Percentiles rank a stretch among this genome's conserved stretches.
phyloP scores from a whole-genome alignment of 2,329 filamentous ascomycete species.

The Aspergillus terreus region DNA sequence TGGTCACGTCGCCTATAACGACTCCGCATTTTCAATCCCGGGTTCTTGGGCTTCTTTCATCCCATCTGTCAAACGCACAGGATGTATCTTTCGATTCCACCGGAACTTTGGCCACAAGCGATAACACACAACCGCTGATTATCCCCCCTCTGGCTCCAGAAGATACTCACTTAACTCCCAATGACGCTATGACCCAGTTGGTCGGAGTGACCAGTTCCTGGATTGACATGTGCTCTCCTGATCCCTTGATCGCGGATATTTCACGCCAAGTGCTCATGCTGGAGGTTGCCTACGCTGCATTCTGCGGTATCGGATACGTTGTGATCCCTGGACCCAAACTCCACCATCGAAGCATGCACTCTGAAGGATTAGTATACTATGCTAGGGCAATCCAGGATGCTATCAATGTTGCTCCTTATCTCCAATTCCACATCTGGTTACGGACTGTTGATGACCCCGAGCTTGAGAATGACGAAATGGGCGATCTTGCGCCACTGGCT shows the following conservation, averaged over 20 bases:
- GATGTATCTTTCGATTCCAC: constrained; percentile 29
- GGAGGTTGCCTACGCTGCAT: constrained; percentile 91
- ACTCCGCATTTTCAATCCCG: constrained; percentile 58
- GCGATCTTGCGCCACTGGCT: constrained; percentile 42
- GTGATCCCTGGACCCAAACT: constrained; percentile 74
- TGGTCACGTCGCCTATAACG: constrained; percentile 61
- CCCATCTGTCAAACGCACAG: constrained; percentile 47
- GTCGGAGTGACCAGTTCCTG: constrained; percentile 81
- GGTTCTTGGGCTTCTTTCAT: constrained; percentile 52
- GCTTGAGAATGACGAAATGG: constrained; percentile 45
- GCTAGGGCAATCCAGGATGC: constrained; percentile 79
- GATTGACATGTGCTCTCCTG: constrained; percentile 82
- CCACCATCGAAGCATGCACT: constrained; percentile 51
- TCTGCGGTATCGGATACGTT: constrained; percentile 83
- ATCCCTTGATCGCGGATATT: constrained; percentile 78
- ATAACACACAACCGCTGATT: constrained; percentile 37
- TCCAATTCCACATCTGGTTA: constrained; percentile 76
- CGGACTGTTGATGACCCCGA: constrained; percentile 76
- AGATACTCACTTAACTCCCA: constrained; percentile 65
- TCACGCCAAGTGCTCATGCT: constrained; percentile 87
- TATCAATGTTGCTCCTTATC: constrained; percentile 67
- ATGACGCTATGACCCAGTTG: constrained; percentile 76
- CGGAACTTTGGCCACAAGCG: constrained; percentile 38
- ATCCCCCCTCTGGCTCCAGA: constrained; percentile 40
- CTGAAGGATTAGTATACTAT: constrained; percentile 64